These are phyloP conservation scores for Fusarium sp. DNA, from an alignment of 2,329 filamentous ascomycete genomes.

Conservation along the genomic window DNA sequence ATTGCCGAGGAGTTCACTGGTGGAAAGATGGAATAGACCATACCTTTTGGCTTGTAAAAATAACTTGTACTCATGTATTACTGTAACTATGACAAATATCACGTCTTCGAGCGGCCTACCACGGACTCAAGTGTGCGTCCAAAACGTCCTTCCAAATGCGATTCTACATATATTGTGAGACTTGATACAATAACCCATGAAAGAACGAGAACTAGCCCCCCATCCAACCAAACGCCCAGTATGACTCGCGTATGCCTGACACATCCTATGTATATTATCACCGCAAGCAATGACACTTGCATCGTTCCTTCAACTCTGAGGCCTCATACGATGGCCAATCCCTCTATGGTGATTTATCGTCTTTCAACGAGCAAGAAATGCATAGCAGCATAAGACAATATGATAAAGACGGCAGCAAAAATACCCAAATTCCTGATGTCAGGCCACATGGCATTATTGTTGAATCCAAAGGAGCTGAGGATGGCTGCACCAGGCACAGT, in stretches of 20 bases:
- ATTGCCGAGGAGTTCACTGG: slow-evolving; percentile 68
- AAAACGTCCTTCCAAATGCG: neutral
- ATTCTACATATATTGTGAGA: slow-evolving; percentile 4
- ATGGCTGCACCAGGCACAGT: slow-evolving; percentile 95
- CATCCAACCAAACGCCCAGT: slow-evolving; percentile 27
- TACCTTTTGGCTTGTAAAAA: slow-evolving; percentile 37
- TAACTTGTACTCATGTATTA: slow-evolving; percentile 39
- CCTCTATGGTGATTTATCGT: slow-evolving; percentile 48
- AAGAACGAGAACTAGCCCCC: neutral
- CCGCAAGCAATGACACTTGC: neutral
- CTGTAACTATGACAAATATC: slow-evolving; percentile 29
- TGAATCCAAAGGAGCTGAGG: slow-evolving; percentile 91
- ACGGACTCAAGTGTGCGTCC: neutral
- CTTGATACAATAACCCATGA: neutral
- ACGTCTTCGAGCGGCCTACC: slow-evolving; percentile 6
- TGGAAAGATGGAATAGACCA: slow-evolving; percentile 59
- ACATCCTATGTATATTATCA: slow-evolving; percentile 4
- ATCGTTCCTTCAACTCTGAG: neutral
- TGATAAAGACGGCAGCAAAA: slow-evolving; percentile 82
- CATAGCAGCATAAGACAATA: slow-evolving; percentile 91
- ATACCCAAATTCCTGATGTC: slow-evolving; percentile 84
- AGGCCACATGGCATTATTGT: slow-evolving; percentile 84
- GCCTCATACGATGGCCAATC: neutral
- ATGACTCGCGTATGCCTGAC: slow-evolving; percentile 1
- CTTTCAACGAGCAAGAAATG: slow-evolving; percentile 92